Evolutionary conservation across 192 early-diverging fungal species (phyloP).

Genomic region (Dispira parvispora): DNA sequence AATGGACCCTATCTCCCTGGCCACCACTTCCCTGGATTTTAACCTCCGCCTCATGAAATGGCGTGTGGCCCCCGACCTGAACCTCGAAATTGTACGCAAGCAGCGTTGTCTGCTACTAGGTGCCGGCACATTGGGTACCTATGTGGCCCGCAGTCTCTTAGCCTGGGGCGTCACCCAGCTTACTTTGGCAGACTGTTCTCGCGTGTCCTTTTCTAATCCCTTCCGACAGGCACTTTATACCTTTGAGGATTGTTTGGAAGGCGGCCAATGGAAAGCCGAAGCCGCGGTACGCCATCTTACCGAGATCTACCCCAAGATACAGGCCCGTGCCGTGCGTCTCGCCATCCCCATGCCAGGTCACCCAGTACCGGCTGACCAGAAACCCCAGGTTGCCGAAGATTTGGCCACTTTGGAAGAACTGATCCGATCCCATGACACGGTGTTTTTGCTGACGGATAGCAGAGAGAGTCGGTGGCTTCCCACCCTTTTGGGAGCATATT

Average conservation of each 20-base stretch:
- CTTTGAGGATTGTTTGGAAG: conserved; percentile 77
- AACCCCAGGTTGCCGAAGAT: conserved; percentile 16
- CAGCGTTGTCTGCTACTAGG: conserved; percentile 79
- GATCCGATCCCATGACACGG: conserved; percentile 59
- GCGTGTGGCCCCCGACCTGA: conserved; percentile 69
- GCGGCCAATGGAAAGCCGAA: conserved; percentile 71
- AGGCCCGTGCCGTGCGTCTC: conserved; percentile 46
- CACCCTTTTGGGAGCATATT: conserved; percentile 56
- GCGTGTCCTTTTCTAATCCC: conserved; percentile 90
- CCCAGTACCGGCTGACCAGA: conserved; percentile 22
- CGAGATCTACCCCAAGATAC: conserved; percentile 64
- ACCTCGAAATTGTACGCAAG: conserved; percentile 59
- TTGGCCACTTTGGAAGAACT: conserved; percentile 38
- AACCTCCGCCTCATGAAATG: conserved; percentile 97
- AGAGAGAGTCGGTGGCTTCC: conserved; percentile 94
- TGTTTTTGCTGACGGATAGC: conserved; percentile 88
- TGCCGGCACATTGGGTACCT: conserved; percentile 88
- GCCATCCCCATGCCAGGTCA: conserved; percentile 98
- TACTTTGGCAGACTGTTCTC: conserved; percentile 85
- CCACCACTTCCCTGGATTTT: conserved; percentile 78
- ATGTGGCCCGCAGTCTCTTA: conserved; percentile 68
- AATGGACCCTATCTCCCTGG: conserved; percentile 78
- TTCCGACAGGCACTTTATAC: conserved; percentile 84
- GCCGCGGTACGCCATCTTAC: conserved; percentile 66
- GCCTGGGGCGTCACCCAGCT: conserved; percentile 91